Evolutionary conservation across 2,329 filamentous ascomycete genomes (phyloP).

Genomic region (Ophiostoma perfectum): DNA sequence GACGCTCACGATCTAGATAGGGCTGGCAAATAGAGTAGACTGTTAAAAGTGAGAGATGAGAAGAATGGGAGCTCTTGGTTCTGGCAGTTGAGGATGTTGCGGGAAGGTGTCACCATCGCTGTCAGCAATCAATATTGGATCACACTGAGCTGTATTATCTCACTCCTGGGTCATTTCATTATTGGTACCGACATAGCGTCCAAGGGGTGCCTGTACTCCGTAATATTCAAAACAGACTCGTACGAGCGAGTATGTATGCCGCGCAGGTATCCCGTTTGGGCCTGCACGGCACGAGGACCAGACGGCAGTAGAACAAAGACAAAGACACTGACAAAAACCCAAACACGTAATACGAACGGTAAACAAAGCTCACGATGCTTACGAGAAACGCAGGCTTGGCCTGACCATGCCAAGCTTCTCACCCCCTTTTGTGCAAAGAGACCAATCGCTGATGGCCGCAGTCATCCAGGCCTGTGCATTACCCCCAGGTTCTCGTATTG

Average conservation of each 20-base stretch:
- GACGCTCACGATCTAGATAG: no score
- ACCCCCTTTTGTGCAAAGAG: neutral
- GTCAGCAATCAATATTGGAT: neutral
- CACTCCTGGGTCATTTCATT: neutral
- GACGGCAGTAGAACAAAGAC: neutral
- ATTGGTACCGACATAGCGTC: neutral
- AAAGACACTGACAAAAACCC: neutral
- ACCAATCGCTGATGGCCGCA: neutral
- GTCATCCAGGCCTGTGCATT: neutral
- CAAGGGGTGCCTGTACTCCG: neutral
- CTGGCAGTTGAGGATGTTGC: no score
- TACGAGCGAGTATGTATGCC: neutral
- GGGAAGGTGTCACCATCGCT: neutral
- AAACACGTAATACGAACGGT: neutral
- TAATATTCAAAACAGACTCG: neutral
- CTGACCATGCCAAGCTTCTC: neutral
- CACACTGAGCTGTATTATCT: neutral
- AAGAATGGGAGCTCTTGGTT: neutral
- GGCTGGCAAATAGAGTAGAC: no score
- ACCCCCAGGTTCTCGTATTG: conserved; percentile 7
- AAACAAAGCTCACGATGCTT: neutral
- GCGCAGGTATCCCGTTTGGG: neutral
- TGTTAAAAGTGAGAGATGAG: neutral
- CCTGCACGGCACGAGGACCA: neutral
- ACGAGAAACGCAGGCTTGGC: neutral